These are phyloP conservation scores for Jatropha multifida DNA, from an alignment of 441 rosid genomes.

Conservation along the genomic window DNA sequence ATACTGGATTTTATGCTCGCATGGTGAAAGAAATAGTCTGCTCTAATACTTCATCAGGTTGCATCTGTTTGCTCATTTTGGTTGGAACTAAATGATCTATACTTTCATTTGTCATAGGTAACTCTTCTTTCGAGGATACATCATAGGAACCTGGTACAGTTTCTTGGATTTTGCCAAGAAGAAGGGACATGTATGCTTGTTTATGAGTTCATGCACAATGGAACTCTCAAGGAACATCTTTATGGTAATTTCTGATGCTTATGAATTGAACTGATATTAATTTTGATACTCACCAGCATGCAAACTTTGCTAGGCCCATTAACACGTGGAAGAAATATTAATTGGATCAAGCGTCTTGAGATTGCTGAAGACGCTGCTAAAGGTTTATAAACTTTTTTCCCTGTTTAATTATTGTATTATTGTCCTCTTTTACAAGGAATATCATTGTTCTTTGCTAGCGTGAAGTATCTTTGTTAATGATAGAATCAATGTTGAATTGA, in stretches of 20 bases:
- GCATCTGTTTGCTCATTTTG: neutral
- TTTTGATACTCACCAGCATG: slow-evolving; percentile 20
- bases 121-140: slow-evolving; percentile 96
- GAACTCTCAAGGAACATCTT: slow-evolving; percentile 96
- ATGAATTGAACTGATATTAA: slow-evolving; percentile 3
- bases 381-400: slow-evolving; percentile 41
- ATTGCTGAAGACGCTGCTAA: slow-evolving; percentile 96
- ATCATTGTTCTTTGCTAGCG: neutral
- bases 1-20: neutral
- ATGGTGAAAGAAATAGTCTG: neutral
- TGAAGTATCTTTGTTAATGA: slow-evolving; percentile 4
- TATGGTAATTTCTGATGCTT: slow-evolving; percentile 52
- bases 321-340: slow-evolving; percentile 54
- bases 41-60: neutral
- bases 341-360: slow-evolving; percentile 93
- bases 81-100: slow-evolving; percentile 7
- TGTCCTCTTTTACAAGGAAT: neutral
- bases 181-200: slow-evolving; percentile 79
- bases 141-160: slow-evolving; percentile 94
- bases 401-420: neutral
- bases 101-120: slow-evolving; percentile 48
- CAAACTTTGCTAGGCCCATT: slow-evolving; percentile 47
- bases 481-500: neutral
- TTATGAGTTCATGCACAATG: slow-evolving; percentile 94
- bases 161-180: slow-evolving; percentile 98